Evolutionary conservation across 2,329 filamentous ascomycete species (phyloP).

Genomic region (Ascosphaera acerosa): DNA sequence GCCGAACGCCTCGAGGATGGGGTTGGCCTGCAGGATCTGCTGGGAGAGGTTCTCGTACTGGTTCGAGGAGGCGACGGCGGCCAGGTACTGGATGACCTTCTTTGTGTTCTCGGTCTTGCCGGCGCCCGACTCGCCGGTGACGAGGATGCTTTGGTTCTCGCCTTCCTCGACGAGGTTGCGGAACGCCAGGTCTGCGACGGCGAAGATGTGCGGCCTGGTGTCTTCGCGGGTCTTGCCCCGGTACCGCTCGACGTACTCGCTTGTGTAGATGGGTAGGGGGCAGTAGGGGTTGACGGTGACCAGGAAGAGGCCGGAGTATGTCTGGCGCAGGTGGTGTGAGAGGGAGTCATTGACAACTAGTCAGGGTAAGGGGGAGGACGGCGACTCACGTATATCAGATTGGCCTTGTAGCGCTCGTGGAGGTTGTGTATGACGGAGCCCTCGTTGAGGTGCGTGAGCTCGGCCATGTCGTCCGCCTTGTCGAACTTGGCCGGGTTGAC

Average conservation of each 20-base stretch:
- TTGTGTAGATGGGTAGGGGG: conserved; percentile 76
- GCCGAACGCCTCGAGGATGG: conserved; percentile 90
- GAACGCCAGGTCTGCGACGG: conserved; percentile 92
- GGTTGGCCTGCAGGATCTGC: conserved; percentile 87
- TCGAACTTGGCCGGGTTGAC: conserved; percentile 99
- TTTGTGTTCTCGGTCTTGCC: conserved; percentile 99
- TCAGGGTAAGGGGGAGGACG: too few relatives aligned
- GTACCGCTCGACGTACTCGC: conserved; percentile 97
- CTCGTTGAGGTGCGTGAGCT: conserved; percentile 92
- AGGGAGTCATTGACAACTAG: neutral
- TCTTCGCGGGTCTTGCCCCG: conserved; percentile 76
- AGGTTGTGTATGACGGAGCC: conserved; percentile 94
- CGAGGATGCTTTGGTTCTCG: conserved; percentile 87
- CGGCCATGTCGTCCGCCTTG: conserved; percentile 98
- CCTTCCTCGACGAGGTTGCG: conserved; percentile 87
- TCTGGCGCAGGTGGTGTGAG: conserved; percentile 23
- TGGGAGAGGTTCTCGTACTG: conserved; percentile 73
- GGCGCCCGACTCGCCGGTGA: conserved; percentile 91
- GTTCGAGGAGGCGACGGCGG: conserved; percentile 73
- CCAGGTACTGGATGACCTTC: conserved; percentile 96
- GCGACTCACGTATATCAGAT: conserved; percentile 51
- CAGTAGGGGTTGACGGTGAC: conserved; percentile 97
- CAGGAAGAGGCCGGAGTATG: conserved; percentile 88
- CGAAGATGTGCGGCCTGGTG: conserved; percentile 90
- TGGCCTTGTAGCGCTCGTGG: conserved; percentile 79